These are phyloP conservation scores for Thuidium tamariscinum DNA, from an alignment of 225 moss, liverwort and hornwort genomes.

Conservation along the genomic window DNA sequence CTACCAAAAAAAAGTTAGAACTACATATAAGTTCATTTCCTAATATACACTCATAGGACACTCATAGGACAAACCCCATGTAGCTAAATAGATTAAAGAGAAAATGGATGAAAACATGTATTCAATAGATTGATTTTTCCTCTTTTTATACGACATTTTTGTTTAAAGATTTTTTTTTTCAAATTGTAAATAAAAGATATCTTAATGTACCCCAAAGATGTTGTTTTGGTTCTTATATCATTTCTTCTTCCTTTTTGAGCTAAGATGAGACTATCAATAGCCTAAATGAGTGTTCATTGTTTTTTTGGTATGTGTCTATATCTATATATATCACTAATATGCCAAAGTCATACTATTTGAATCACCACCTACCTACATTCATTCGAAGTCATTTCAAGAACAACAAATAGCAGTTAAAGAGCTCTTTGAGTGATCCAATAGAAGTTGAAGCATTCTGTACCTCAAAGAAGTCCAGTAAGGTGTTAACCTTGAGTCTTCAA, in stretches of 20 bases:
- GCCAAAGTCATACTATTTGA: background rate
- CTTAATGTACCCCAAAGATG: background rate
- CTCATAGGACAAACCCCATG: background rate
- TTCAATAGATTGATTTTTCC: background rate
- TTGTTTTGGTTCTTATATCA: background rate
- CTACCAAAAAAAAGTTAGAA: background rate
- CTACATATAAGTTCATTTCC: no score
- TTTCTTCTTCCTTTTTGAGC: background rate
- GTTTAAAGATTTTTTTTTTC: background rate
- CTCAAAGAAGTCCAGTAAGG: accelerated
- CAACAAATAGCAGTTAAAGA: background rate
- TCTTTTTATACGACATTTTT: background rate
- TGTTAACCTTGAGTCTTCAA: background rate
- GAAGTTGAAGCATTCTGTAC: background rate
- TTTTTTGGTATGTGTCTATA: background rate
- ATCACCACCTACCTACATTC: no score
- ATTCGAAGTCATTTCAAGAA: background rate
- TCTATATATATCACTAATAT: background rate
- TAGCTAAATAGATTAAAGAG: background rate
- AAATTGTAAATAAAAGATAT: background rate
- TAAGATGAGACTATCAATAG: accelerated
- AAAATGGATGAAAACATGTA: background rate
- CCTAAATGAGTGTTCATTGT: accelerated
- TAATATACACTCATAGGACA: no score
- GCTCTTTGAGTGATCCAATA: background rate